Conservation (phyloP, 495 filamentous ascomycete genomes). For the Letharia columbiana region DNA sequence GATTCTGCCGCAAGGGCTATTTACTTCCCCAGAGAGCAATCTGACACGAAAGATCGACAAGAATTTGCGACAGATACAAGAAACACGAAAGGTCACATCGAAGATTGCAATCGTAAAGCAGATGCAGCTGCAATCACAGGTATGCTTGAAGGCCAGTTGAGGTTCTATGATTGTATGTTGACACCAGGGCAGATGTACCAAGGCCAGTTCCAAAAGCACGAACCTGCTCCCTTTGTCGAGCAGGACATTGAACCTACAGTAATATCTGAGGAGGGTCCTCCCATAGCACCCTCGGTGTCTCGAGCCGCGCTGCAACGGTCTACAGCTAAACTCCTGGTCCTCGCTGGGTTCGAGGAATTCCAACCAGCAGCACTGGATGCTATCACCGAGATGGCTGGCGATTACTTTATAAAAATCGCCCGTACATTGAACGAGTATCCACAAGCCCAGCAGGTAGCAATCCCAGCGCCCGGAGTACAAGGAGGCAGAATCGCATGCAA, state of each 20-base stretch:
- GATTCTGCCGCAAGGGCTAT: constrained; percentile 63
- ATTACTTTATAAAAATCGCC: constrained; percentile 80
- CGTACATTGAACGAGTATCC: constrained; percentile 70
- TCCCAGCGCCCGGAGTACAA: constrained; percentile 28
- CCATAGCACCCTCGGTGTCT: constrained; percentile 72
- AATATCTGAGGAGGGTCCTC: constrained; percentile 74
- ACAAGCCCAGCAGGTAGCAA: constrained; percentile 62
- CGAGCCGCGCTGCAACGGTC: constrained; percentile 79
- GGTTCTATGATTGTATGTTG: constrained; percentile 10
- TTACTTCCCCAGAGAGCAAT: constrained; percentile 65
- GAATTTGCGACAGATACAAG: constrained; percentile 93
- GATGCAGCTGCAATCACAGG: constrained; percentile 97
- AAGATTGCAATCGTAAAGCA: constrained; percentile 98
- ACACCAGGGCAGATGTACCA: constrained; percentile 59
- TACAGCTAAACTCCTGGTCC: constrained; percentile 89
- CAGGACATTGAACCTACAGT: constrained; percentile 77
- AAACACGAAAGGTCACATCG: constrained; percentile 88
- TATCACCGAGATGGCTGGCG: constrained; percentile 79
- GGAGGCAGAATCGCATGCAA: constrained; percentile 46
- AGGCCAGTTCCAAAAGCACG: constrained; percentile 96
- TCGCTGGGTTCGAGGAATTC: constrained; percentile 94
- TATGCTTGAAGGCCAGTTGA: constrained; percentile 33
- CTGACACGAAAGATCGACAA: constrained; percentile 74
- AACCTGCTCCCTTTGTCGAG: constrained; percentile 84
- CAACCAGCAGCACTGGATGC: constrained; percentile 89